Evolutionary conservation across 768 basidiomycete genomes (phyloP), one percentile per base, ranked within the genome.

Genomic region (Leucogyrophana mollusca): DNA sequence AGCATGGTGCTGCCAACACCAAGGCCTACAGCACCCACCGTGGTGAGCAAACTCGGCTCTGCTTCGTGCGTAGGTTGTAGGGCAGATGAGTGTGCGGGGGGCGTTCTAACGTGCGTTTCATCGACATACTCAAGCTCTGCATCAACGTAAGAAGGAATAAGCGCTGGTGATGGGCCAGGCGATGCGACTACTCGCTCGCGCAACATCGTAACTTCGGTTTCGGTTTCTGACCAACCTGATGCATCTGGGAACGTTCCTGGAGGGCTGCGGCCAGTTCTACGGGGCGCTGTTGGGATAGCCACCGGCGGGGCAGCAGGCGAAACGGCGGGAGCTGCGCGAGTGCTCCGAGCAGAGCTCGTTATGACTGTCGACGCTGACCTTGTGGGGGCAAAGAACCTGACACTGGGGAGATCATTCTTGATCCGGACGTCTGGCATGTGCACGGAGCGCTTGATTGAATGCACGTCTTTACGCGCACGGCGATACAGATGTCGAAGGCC

Each of bases 401-500:
- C 50, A 47, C 53, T 58, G 32, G 62, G 63, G 9, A 64, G 53
- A 21, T 65, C 64, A 24, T 65, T 65, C 48, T 65, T 56, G 4
- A 65, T 63, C 34, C 64, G 50, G 5, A 62, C 65, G 9, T 50
- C 58, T 23, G 64, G 65, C 9, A 37, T 37, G 16, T 16, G 20
- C 9, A 67, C 56, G 36, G 63, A 51, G 21, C 64, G 64, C 36
- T 53, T 52, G 52, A 65, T 56, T 40, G 59, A 56, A 24, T 61
- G 66, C 20, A 61, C 53, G 46, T 67, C 65, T 21, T 64, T 70
- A 42, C 66, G 55, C 22, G 74, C 57, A 25, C 65, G 56, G 46
- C 67, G 66, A 57, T 70, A 73, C 17, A 69, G 41, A 34, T 60
- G 61, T 20, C 59, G 58, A 9, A 72, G 54, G 23, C 74, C 71